These are phyloP conservation scores for Penicillium subrubescens DNA, from an alignment of 495 filamentous ascomycete genomes.

Conservation along the genomic window DNA sequence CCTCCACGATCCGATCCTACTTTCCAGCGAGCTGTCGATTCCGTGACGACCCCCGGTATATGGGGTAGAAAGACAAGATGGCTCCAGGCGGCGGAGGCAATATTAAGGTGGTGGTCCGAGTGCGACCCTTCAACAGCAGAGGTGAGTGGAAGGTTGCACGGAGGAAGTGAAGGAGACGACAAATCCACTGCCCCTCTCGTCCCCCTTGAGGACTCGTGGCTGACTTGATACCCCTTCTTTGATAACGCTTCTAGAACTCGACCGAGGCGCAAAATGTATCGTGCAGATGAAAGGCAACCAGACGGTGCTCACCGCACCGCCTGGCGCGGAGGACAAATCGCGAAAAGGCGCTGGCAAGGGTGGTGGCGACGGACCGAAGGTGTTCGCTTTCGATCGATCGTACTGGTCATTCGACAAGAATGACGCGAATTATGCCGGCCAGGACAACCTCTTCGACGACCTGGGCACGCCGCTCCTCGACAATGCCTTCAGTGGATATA, in stretches of 20 bases:
- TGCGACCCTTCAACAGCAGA: conserved; percentile 89
- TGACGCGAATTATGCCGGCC: conserved; percentile 83
- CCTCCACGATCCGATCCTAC: conserved; percentile 4
- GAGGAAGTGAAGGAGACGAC: background rate
- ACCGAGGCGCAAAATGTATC: conserved; percentile 93
- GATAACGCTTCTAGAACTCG: conserved; percentile 63
- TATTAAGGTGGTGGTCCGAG: conserved; percentile 99
- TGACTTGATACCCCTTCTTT: background rate
- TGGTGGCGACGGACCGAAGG: conserved; percentile 75
- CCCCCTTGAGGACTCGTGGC: background rate
- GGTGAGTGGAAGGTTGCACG: conserved; percentile 55
- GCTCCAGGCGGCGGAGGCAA: conserved; percentile 85
- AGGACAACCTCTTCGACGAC: conserved; percentile 85
- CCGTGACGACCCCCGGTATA: conserved; percentile 31
- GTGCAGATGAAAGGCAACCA: conserved; percentile 94
- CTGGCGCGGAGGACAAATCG: conserved; percentile 60
- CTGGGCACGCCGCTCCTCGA: conserved; percentile 89
- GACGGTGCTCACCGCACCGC: conserved; percentile 80
- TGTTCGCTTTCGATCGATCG: conserved; percentile 93
- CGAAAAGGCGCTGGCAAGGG: conserved; percentile 60
- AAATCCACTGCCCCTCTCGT: background rate
- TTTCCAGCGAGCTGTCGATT: conserved; percentile 14
- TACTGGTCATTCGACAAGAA: conserved; percentile 96
- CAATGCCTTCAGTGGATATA: conserved; percentile 98
- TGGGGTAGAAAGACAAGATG: conserved; percentile 57